Conservation (phyloP, 1,284 basidiomycete species). For the Microbotryomycetes sp. region DNA sequence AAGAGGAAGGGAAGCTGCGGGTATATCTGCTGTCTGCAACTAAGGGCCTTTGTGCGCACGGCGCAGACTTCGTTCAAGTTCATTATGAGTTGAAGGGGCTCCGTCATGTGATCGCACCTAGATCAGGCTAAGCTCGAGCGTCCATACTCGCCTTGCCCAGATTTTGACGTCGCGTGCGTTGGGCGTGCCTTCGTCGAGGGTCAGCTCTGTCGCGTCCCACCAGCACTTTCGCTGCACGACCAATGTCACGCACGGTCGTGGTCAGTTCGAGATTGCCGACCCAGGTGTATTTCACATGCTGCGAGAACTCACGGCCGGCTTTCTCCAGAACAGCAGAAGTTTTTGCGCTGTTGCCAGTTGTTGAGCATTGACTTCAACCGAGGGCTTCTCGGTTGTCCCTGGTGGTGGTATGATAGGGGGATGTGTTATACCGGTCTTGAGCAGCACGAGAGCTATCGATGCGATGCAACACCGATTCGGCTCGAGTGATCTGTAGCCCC, state of each 20-base stretch:
- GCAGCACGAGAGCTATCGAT: conserved; percentile 90
- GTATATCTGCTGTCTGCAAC: too few species aligned
- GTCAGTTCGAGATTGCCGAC: conserved; percentile 1
- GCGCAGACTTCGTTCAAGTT: too few species aligned
- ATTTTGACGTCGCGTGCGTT: conserved; percentile 60
- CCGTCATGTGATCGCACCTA: too few species aligned
- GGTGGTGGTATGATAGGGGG: conserved; percentile 36
- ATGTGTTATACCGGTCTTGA: conserved; percentile 94
- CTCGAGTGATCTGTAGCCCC: conserved; percentile 94
- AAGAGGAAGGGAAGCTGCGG: too few species aligned
- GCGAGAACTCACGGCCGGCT: conserved; percentile 75
- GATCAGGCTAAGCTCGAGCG: conserved; percentile 78
- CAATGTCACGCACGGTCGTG: not conserved
- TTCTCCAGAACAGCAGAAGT: conserved; percentile 94
- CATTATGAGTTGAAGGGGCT: too few species aligned
- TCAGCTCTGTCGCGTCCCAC: conserved; percentile 97
- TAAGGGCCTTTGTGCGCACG: too few species aligned
- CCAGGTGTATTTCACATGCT: conserved; percentile 3
- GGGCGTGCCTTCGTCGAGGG: conserved; percentile 56
- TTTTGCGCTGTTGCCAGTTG: conserved; percentile 99
- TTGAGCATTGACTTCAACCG: conserved; percentile 72
- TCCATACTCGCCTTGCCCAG: conserved; percentile 98
- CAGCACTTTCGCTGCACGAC: conserved; percentile 82
- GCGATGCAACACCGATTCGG: conserved; percentile 95
- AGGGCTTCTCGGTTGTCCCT: conserved; percentile 21